These are phyloP conservation scores for Escovopsis sp. DNA, from an alignment of 2,329 filamentous ascomycete genomes.

Conservation along the genomic window DNA sequence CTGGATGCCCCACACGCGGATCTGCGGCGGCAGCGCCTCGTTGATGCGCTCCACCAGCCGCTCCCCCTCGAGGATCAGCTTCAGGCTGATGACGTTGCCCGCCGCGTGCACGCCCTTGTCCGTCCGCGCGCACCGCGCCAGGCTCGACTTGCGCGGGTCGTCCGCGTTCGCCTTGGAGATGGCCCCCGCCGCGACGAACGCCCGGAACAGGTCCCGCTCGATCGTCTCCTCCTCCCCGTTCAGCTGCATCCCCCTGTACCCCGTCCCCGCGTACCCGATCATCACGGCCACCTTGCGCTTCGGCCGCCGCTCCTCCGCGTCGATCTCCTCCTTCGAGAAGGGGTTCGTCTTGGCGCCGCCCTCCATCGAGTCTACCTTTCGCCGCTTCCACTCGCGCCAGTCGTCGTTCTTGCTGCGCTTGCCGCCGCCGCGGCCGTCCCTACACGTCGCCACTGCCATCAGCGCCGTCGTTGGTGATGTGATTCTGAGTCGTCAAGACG, in stretches of 20 bases:
- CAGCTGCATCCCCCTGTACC: constrained; percentile 96
- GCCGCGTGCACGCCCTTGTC: constrained; percentile 97
- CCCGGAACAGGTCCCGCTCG: constrained; percentile 85
- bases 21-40: constrained; percentile 66
- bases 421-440: constrained; percentile 19
- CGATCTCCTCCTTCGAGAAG: constrained; percentile 66
- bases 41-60: constrained; percentile 89
- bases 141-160: constrained; percentile 88
- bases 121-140: constrained; percentile 86
- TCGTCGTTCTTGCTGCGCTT: constrained; percentile 25
- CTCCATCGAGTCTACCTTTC: constrained; percentile 22
- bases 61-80: constrained; percentile 85
- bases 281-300: constrained; percentile 95
- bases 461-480: constrained; percentile 14
- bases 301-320: constrained; percentile 68
- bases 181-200: constrained; percentile 78
- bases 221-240: constrained; percentile 75
- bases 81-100: constrained; percentile 87
- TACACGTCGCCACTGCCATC: too few relatives aligned
- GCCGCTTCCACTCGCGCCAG: constrained; percentile 26
- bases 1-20: constrained; percentile 87
- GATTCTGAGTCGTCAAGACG: not conserved
- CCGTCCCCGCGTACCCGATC: constrained; percentile 89
- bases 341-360: constrained; percentile 24
- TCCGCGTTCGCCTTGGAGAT: constrained; percentile 95